Evolutionary conservation across 2,329 filamentous ascomycete genomes (phyloP).

Genomic region (Venturia effusa): DNA sequence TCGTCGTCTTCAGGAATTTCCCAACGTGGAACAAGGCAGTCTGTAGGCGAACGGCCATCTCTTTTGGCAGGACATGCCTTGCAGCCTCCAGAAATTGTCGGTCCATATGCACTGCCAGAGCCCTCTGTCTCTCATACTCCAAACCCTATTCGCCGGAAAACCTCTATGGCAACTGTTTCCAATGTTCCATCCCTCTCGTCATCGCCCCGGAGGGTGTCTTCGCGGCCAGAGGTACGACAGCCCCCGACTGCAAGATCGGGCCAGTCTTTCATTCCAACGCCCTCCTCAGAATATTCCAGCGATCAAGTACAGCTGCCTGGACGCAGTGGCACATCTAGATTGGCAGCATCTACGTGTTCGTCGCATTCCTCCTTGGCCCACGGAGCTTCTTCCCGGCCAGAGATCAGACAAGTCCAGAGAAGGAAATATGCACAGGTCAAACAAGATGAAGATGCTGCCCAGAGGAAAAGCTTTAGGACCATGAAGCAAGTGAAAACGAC

Average conservation of each 20-base stretch:
- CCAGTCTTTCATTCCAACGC: not conserved
- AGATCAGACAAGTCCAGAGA: not conserved
- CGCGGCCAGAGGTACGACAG: not conserved
- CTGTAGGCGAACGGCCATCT: not conserved
- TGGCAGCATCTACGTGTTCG: not conserved
- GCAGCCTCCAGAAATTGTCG: not conserved
- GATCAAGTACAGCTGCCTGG: not conserved
- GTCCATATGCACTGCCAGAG: not conserved
- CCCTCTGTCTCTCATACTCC: not conserved
- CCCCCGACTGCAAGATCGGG: not conserved
- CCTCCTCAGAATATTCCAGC: not conserved
- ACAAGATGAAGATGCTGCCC: not conserved
- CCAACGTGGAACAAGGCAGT: not conserved
- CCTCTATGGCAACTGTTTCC: not conserved
- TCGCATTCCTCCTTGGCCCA: not conserved
- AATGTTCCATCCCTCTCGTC: not conserved
- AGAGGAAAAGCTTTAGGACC: not conserved
- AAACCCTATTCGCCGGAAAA: not conserved
- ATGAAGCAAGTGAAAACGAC: not conserved
- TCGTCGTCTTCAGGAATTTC: not conserved
- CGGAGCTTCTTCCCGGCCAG: not conserved
- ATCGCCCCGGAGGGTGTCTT: not conserved
- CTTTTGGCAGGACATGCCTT: not conserved
- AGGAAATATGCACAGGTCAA: not conserved
- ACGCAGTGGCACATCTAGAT: not conserved